Conservation (phyloP, 2,329 filamentous ascomycete species). For the Dactylellina leptospora region DNA sequence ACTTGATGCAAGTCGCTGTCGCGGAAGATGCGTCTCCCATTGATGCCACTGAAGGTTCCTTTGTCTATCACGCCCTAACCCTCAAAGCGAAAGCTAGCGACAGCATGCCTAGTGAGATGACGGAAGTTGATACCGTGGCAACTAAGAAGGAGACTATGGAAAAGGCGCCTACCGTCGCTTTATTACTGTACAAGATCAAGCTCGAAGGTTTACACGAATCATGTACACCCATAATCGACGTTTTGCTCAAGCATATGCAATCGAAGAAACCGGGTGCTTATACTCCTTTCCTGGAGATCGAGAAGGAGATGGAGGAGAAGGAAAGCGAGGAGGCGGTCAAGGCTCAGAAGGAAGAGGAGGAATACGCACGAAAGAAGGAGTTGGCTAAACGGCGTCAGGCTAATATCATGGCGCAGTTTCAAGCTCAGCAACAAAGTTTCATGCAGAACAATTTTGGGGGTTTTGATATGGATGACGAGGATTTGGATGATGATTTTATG, state of each 20-base stretch:
- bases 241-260: constrained; percentile 84
- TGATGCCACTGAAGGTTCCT: constrained; percentile 70
- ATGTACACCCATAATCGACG: constrained; percentile 79
- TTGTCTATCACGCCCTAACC: constrained; percentile 74
- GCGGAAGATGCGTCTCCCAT: constrained; percentile 74
- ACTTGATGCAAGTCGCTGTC: constrained; percentile 84
- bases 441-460: constrained; percentile 68
- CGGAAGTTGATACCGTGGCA: constrained; percentile 9
- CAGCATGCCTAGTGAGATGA: constrained; percentile 4
- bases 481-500: constrained; percentile 81
- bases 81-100: constrained; percentile 14
- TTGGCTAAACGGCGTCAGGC: constrained; percentile 89
- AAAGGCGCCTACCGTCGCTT: constrained; percentile 71
- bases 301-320: constrained; percentile 71
- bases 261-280: constrained; percentile 81
- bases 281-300: constrained; percentile 70
- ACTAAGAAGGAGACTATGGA: constrained; percentile 67
- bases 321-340: constrained; percentile 76
- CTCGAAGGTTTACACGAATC: constrained; percentile 81
- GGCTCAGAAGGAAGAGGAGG: constrained; percentile 74
- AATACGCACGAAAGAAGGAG: constrained; percentile 85
- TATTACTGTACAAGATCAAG: constrained; percentile 63
- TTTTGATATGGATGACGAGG: constrained; percentile 71
- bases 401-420: constrained; percentile 96
- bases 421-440: constrained; percentile 96